These are phyloP conservation scores for Apophysomyces ossiformis DNA, from an alignment of 371 early-diverging fungal genomes.

Conservation along the genomic window DNA sequence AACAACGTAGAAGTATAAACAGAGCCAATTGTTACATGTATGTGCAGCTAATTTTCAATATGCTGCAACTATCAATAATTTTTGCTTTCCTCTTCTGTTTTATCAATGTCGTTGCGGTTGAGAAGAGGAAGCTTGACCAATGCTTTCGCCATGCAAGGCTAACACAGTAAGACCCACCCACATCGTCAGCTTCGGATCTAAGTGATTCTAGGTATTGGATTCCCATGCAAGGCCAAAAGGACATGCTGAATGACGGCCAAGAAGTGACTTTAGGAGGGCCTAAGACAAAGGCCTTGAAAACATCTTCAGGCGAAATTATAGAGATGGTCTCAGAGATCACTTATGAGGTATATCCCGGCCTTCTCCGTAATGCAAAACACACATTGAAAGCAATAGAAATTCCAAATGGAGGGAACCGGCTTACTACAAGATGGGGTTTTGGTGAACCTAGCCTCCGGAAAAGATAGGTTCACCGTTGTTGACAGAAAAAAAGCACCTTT, in stretches of 20 bases:
- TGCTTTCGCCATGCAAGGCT: neutral
- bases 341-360: slow-evolving; percentile 21
- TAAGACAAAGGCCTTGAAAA: slow-evolving; percentile 23
- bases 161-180: neutral
- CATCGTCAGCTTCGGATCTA: neutral
- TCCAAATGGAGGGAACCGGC: slow-evolving; percentile 44
- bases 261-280: slow-evolving; percentile 24
- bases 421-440: slow-evolving; percentile 28
- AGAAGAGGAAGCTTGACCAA: neutral
- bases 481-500: slow-evolving; percentile 28
- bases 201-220: slow-evolving; percentile 30
- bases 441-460: slow-evolving; percentile 31
- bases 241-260: slow-evolving; percentile 29
- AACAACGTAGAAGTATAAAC: no score
- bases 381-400: slow-evolving; percentile 19
- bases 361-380: neutral
- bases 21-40: no score
- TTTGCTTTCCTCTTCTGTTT: neutral
- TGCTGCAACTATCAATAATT: neutral
- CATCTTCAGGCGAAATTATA: slow-evolving; percentile 23
- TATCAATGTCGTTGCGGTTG: neutral
- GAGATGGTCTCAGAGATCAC: slow-evolving; percentile 31
- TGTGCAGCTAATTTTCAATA: neutral
- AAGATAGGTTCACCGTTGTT: slow-evolving; percentile 23
- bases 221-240: slow-evolving; percentile 33